Evolutionary conservation across 1,139 yeast species (phyloP), one percentile per base, ranked within the genome.

Genomic region (Pneumocystis wakefieldiae): DNA sequence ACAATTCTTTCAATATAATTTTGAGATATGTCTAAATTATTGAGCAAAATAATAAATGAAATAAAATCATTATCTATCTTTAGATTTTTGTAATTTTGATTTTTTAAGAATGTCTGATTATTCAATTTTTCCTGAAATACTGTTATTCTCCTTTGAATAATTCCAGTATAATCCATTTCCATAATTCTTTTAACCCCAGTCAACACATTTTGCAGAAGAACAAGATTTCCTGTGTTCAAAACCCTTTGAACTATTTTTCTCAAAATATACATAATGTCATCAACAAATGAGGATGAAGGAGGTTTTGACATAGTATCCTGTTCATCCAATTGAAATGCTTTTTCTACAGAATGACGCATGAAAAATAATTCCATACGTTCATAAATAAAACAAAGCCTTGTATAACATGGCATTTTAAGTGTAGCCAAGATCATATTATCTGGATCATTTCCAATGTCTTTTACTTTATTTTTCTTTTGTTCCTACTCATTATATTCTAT

Each of bases 251-350:
- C 72, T 7, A 86, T 77, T n/a, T 82, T 81, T 68, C 87, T 86
- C 60, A 90, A 75, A 24, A 90, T 83, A 69, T 89, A 77, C 42
- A 90, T 81, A 59, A 88, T 76, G 72, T 92, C 98, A 71, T 92
- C 98, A 57, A 91, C 83, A 12, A 89, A 85, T 0, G 97, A 89
- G 0, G 95, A 83, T 4, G 87, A 82, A 3, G 94, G 86, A 3
- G 87, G 83, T 61, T 77, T 55, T n/a, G 61, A 64, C 7, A 76
- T 62, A 61, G 75, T 77, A 0, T 95, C 96, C 29, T 87, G 68
- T 68, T 87, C 91, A 72, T 92, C 97, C 48, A 89, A 79, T 63
- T 83, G 79, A 60, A 87, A 81, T 1, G 97, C 89, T 69, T 86
- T 88, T 70, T 87, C 95, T 60, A 92, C 79, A 0, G 96, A 86